Base-by-base conservation (phyloP, 1,139 yeast species). In the Debaryomycetaceae sp. region DNA sequence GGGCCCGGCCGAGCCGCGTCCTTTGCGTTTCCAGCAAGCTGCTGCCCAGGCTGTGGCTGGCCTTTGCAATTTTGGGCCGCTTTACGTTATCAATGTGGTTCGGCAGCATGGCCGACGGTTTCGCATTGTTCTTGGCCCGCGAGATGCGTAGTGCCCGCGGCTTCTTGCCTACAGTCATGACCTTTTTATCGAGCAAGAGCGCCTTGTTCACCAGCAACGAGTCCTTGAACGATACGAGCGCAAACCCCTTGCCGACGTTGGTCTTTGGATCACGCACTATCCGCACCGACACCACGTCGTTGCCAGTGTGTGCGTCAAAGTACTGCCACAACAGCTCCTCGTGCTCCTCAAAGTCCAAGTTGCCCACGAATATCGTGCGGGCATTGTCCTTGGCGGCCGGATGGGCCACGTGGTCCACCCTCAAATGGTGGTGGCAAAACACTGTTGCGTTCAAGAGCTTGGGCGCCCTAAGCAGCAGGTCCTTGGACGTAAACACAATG, bases 191-290 rank as follows among this genome's bases (percentile, higher is more conserved):
- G 37, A 85, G 59, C 37, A 85, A 53, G 34, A 92, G 56, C 1
- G 96, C 96, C 48, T 82, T 81, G 39, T 79, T 77, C 11, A 92
- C 95, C 23, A 79, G 67, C 34, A 78, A 70, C 16, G 87, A 60
- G 53, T 87, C 95, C 37, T 67, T 71, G 58, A 87, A 92, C 55
- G 90, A 97, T 21, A 92, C 86, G 51, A 86, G 82, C 4, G 95
- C 98, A 60, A 92, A 87, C 4, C 99, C 99, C 57, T 90, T 92
- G 41, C 98, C 99, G 37, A 90, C 64, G 45, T 92, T 90, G 18
- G 97, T 90, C 55, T 83, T 83, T 13, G 94, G 59, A 51, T 92
- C 98, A 48, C 99, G 75, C 22, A 92, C 73, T 30, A 92, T 68
- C 50, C 99, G 73, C 16, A 87, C 96, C 37, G 83, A 78, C 51